phyloP scores from a whole-genome alignment of 2,329 filamentous ascomycete genomes.

The Cordyceps javanica region DNA sequence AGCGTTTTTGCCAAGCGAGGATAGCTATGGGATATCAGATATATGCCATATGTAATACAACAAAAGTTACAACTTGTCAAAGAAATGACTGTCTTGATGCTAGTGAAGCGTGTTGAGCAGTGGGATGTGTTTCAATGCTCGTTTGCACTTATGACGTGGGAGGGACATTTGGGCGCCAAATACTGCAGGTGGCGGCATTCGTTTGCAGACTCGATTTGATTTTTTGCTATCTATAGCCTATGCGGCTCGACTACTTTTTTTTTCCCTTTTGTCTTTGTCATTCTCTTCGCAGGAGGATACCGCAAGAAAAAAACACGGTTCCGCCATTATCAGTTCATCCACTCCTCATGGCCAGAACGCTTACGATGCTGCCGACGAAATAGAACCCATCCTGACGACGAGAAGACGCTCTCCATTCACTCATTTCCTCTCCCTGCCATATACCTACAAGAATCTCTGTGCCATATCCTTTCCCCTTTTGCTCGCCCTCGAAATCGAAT shows the following conservation, averaged over 20 bases:
- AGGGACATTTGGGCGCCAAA: neutral
- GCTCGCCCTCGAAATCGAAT: neutral
- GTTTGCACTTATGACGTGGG: neutral
- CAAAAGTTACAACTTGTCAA: neutral
- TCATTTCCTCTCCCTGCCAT: neutral
- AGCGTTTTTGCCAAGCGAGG: neutral
- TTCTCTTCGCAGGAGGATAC: neutral
- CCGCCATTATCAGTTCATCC: neutral
- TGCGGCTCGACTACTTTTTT: neutral
- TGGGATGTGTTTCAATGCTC: neutral
- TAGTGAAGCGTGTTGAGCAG: neutral
- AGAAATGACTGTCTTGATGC: neutral
- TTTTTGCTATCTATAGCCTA: neutral
- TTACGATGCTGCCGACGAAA: neutral
- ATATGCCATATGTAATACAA: slow-evolving; percentile 1
- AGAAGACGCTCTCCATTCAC: neutral
- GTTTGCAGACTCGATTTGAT: neutral
- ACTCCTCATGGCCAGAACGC: neutral
- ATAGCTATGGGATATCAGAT: slow-evolving; percentile 2
- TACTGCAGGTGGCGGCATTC: neutral
- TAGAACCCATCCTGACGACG: neutral
- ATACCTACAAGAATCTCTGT: neutral
- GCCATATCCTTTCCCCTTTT: neutral
- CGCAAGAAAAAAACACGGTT: too few relatives aligned
- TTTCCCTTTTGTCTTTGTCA: neutral